A percentile compares a stretch with the other conserved stretches of the same genome.
These are phyloP conservation scores for Colletotrichum echinochloae DNA, from an alignment of 2,329 filamentous ascomycete species.

Conservation along the genomic window DNA sequence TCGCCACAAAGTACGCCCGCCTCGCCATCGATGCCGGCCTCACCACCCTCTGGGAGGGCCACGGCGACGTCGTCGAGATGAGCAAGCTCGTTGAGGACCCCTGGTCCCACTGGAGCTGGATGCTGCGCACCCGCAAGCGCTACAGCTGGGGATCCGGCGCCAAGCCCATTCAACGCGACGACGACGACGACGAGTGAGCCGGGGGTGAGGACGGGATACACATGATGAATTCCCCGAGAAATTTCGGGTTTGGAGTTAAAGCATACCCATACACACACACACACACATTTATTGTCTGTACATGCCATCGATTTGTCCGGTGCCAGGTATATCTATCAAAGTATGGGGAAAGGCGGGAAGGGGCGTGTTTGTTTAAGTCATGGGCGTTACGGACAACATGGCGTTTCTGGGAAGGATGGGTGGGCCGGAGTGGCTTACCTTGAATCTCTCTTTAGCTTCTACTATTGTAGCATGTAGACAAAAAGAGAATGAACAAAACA, in stretches of 20 bases:
- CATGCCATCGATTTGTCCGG: neutral
- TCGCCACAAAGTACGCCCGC: constrained; percentile 52
- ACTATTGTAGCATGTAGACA: neutral
- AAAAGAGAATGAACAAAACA: neutral
- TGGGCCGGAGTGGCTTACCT: too few species aligned
- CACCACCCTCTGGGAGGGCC: constrained; percentile 32
- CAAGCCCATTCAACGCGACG: too few species aligned
- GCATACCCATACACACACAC: neutral
- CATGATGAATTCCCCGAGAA: neutral
- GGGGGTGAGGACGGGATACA: too few species aligned
- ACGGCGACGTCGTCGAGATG: constrained; percentile 52
- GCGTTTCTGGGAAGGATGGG: neutral
- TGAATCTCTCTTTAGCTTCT: neutral
- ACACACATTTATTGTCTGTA: neutral
- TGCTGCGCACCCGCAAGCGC: constrained; percentile 49
- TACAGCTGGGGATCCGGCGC: constrained; percentile 51
- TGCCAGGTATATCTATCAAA: neutral
- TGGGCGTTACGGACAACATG: neutral
- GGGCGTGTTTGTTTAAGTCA: neutral
- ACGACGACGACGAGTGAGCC: constrained; percentile 44
- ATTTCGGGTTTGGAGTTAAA: neutral
- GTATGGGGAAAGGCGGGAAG: neutral
- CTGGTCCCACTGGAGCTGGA: constrained; percentile 56
- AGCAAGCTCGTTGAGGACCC: constrained; percentile 49
- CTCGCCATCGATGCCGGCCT: constrained; percentile 54